These are phyloP conservation scores for Umbilicaria muhlenbergii DNA, from an alignment of 495 filamentous ascomycete genomes.

Conservation along the genomic window DNA sequence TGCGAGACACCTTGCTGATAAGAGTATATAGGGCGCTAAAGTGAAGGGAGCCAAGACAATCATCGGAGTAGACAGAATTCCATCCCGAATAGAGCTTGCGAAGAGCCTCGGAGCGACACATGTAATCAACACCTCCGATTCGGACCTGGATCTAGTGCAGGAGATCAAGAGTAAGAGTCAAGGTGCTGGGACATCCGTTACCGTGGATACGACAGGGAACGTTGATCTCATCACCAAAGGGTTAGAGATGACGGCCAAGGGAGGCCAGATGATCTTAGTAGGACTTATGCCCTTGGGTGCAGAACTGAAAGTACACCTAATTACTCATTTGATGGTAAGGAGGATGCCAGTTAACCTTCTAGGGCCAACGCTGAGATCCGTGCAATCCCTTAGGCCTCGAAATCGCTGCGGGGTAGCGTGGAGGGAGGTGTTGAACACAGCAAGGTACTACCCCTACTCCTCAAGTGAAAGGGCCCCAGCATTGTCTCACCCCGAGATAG, in stretches of 20 bases:
- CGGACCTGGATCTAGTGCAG: conserved; percentile 11
- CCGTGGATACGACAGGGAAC: conserved; percentile 24
- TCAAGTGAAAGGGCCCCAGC: not conserved
- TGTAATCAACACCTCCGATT: conserved; percentile 13
- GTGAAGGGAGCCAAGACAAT: conserved; percentile 11
- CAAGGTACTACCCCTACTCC: not conserved
- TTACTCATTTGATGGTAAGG: conserved; percentile 10
- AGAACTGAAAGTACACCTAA: conserved; percentile 6
- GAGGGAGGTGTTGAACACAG: conserved; percentile 10
- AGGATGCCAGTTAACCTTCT: not conserved
- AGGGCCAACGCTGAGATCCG: not conserved
- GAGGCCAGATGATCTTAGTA: conserved; percentile 21
- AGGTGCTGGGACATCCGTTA: conserved; percentile 15
- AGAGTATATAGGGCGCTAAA: not conserved
- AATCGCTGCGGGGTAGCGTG: conserved; percentile 12
- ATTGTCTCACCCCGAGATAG: conserved; percentile 4
- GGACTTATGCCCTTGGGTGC: conserved; percentile 22
- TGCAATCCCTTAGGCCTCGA: conserved; percentile 4
- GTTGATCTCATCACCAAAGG: conserved; percentile 17
- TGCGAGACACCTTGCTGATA: too few relatives aligned
- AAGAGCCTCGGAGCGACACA: conserved; percentile 25
- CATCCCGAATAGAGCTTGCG: conserved; percentile 19
- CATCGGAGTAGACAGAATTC: conserved; percentile 22
- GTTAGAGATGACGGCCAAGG: conserved; percentile 14
- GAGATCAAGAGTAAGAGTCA: conserved; percentile 11